phyloP scores from a whole-genome alignment of 441 rosid genomes.

The Pelargonium australe region DNA sequence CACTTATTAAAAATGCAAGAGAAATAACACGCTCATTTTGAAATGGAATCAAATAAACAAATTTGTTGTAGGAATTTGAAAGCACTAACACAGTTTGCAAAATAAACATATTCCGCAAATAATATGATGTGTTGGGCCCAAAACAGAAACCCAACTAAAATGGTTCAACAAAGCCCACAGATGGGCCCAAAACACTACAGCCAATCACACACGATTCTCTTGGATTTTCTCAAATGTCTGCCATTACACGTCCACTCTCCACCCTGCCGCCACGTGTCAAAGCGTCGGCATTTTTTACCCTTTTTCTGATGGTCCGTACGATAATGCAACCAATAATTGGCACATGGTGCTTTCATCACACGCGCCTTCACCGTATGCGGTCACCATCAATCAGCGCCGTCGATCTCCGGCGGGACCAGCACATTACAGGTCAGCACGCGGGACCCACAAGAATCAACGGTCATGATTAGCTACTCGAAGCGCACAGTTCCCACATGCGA shows the following conservation, averaged over 20 bases:
- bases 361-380: not conserved
- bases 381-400: not conserved
- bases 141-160: not conserved
- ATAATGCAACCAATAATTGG: not conserved
- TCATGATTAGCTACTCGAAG: not conserved
- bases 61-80: too few relatives aligned
- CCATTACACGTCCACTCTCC: not conserved
- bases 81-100: too few relatives aligned
- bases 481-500: not conserved
- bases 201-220: not conserved
- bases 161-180: not conserved
- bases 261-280: not conserved
- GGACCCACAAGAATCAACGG: not conserved
- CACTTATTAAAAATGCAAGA: too few relatives aligned
- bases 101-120: too few relatives aligned
- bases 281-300: not conserved
- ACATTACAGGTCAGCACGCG: not conserved
- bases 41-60: too few relatives aligned
- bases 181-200: not conserved
- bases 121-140: not conserved
- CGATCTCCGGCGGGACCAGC: slow-evolving; percentile 1
- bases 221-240: not conserved
- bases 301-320: not conserved
- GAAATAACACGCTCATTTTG: too few relatives aligned
- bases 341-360: not conserved